Percentiles rank a stretch among this genome's conserved stretches.
These are phyloP conservation scores for Elongisporangium anandrum DNA, from an alignment of 352 stramenopile genomes.

Conservation along the genomic window DNA sequence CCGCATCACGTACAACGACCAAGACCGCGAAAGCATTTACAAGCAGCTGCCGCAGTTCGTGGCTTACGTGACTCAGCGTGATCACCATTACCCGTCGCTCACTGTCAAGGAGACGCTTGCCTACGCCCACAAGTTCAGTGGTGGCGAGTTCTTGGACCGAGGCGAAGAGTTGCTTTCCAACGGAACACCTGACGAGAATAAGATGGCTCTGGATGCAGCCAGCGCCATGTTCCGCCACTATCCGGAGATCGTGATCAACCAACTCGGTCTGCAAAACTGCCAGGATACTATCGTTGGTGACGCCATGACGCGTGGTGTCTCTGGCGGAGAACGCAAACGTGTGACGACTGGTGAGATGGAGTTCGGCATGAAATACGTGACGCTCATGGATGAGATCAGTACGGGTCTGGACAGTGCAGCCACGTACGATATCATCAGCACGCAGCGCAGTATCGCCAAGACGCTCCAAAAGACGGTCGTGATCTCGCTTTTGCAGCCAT, in stretches of 20 bases:
- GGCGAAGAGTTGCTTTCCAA: no score
- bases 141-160: no score
- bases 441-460: conserved; percentile 15
- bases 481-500: conserved; percentile 56
- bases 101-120: no score
- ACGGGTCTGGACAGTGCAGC: conserved; percentile 26
- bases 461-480: conserved; percentile 20
- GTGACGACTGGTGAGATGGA: conserved; percentile 62
- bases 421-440: conserved; percentile 25
- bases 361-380: conserved; percentile 45
- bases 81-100: conserved; percentile 82
- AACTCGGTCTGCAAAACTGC: no score
- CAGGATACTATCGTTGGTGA: no score
- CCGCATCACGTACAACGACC: conserved; percentile 23
- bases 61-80: conserved; percentile 40
- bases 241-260: no score
- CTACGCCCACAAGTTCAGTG: no score
- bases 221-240: no score
- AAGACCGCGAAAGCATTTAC: conserved; percentile 5
- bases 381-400: conserved; percentile 58
- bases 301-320: no score
- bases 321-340: no score
- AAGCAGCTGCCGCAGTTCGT: conserved; percentile 15
- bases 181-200: no score
- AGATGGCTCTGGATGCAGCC: no score